These are phyloP conservation scores for Boletus sensibilis DNA, from an alignment of 768 basidiomycete species.

Conservation along the genomic window DNA sequence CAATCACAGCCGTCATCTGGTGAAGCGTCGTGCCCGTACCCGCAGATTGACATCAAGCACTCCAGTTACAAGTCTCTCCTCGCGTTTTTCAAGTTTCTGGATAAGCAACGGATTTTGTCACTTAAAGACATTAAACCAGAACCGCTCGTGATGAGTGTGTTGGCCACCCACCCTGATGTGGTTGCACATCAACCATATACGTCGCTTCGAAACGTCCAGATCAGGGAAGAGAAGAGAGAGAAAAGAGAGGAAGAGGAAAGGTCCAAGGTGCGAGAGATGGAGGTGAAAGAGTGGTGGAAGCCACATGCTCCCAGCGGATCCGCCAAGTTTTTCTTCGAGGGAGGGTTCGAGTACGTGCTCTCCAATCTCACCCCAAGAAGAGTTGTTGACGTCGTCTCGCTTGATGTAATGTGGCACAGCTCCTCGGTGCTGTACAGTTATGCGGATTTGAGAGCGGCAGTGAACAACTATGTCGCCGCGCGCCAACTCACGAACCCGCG, in stretches of 20 bases:
- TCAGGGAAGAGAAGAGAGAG: constrained; percentile 59
- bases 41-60: constrained; percentile 67
- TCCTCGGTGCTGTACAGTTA: constrained; percentile 52
- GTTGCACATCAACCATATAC: constrained; percentile 47
- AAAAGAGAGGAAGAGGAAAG: constrained; percentile 51
- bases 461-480: constrained; percentile 62
- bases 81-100: constrained; percentile 73
- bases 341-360: constrained; percentile 57
- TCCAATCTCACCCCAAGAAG: not conserved
- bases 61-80: constrained; percentile 80
- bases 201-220: constrained; percentile 67
- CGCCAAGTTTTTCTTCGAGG: constrained; percentile 58
- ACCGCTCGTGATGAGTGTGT: constrained; percentile 56
- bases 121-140: constrained; percentile 61
- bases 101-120: constrained; percentile 71
- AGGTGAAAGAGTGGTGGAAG: constrained; percentile 73
- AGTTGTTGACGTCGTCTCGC: not conserved
- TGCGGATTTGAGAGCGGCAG: constrained; percentile 51
- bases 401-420: constrained; percentile 34
- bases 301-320: constrained; percentile 52
- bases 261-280: constrained; percentile 48
- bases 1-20: constrained; percentile 7
- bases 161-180: constrained; percentile 56
- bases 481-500: constrained; percentile 62
- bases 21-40: constrained; percentile 34